These are phyloP conservation scores for Puccinia hordei DNA, from an alignment of 1,284 basidiomycete genomes.

Conservation along the genomic window DNA sequence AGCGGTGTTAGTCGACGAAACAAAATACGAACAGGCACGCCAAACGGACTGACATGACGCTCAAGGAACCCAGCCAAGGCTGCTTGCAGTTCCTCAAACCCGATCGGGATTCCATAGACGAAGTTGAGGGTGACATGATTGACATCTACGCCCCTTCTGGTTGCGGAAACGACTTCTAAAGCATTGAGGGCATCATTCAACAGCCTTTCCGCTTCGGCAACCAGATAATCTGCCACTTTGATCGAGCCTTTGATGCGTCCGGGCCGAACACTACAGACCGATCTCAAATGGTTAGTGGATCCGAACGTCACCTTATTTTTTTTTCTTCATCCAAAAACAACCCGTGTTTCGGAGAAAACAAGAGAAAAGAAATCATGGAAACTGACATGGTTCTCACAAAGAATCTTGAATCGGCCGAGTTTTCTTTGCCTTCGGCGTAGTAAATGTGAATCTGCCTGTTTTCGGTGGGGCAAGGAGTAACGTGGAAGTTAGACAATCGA, in stretches of 20 bases:
- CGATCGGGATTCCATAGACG: constrained; percentile 91
- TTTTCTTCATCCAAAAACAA: not conserved
- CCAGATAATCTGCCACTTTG: constrained; percentile 92
- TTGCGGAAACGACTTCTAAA: constrained; percentile 83
- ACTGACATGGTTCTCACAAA: constrained; percentile 82
- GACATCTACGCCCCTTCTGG: constrained; percentile 85
- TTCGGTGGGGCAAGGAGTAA: constrained; percentile 88
- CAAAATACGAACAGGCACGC: not conserved
- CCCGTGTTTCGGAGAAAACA: not conserved
- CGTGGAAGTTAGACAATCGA: constrained; percentile 93
- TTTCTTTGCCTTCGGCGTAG: constrained; percentile 90
- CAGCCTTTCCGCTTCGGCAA: constrained; percentile 95
- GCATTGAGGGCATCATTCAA: constrained; percentile 93
- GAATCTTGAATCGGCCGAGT: constrained; percentile 94
- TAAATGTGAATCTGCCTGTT: constrained; percentile 86
- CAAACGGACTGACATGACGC: constrained; percentile 66
- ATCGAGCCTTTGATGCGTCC: constrained; percentile 87
- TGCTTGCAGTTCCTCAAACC: constrained; percentile 91
- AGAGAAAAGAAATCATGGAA: not conserved
- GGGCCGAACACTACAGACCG: constrained; percentile 69
- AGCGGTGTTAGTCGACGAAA: not conserved
- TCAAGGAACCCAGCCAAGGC: constrained; percentile 98
- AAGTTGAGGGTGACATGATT: constrained; percentile 99
- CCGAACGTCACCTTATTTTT: not conserved
- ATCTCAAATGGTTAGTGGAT: not conserved